Evolutionary conservation across 805 yeast genomes (phyloP).

Genomic region (Candida sonorensis): DNA sequence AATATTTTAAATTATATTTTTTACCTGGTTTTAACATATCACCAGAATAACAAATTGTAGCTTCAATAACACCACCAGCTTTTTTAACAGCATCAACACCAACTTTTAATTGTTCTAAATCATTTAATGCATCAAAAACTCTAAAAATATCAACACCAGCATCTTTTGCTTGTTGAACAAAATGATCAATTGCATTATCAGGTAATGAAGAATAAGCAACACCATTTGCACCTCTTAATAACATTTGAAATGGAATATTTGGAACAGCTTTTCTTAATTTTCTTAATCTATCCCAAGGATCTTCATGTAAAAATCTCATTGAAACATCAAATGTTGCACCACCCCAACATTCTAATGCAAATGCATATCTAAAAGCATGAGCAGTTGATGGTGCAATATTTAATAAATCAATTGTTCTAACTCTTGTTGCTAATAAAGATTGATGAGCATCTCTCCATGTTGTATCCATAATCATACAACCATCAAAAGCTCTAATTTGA

Average conservation of each 20-base stretch:
- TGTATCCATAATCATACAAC: conserved; percentile 93
- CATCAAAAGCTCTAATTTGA: conserved; percentile 76
- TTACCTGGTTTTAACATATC: conserved; percentile 95
- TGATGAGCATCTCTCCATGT: conserved; percentile 99
- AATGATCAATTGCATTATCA: conserved; percentile 97
- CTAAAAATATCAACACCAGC: conserved; percentile 97
- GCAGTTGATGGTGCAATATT: conserved; percentile 94
- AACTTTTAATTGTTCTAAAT: conserved; percentile 91
- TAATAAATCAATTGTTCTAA: conserved; percentile 85
- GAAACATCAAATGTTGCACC: conserved; percentile 99
- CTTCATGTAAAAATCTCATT: conserved; percentile 97
- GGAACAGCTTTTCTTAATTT: conserved; percentile 86
- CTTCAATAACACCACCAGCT: conserved; percentile 99
- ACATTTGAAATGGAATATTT: conserved; percentile 98
- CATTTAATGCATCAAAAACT: conserved; percentile 96
- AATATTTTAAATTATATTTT: conserved; percentile 92
- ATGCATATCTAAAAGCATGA: conserved; percentile 81
- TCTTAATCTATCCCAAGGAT: conserved; percentile 96
- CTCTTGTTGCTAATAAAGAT: conserved; percentile 93
- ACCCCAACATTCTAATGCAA: conserved; percentile 99
- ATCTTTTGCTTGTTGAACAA: conserved; percentile 89
- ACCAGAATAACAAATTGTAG: conserved; percentile 97
- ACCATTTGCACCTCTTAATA: conserved; percentile 98
- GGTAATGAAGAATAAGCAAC: conserved; percentile 97
- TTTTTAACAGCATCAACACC: conserved; percentile 97